Evolutionary conservation across 768 basidiomycete species (phyloP), one percentile per base, ranked within the genome.

Genomic region (Hemileccinum rubropunctum): DNA sequence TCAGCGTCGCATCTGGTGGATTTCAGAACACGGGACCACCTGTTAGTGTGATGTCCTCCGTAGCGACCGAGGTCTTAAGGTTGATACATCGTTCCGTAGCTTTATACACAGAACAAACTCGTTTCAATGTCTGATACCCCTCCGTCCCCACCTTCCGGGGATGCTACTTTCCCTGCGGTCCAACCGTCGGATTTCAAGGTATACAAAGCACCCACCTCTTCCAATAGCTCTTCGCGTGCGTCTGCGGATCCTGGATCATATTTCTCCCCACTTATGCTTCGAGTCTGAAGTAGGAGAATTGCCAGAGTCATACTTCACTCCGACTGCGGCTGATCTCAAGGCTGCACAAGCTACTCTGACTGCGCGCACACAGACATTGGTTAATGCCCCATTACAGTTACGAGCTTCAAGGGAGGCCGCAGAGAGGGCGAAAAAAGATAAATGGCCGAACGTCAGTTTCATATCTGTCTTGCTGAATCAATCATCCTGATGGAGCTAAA

Each of bases 271-370:
- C 48, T 63, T 46, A 58, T 39, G n/a, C 7, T 26, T 9, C 2
- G 28, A 28, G 33, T 27, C 12, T 56, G 28, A 56, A 68, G 55
- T 65, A 79, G 76, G 69, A 45, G 73, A 78, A 15, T 66, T 90
- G 12, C 81, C 89, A 3, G 89, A 91, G 56, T 78, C 81, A 3
- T 89, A 85, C 64, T 91, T 91, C 60, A 78, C 74, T 6, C 87
- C 86, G 3, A 89, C 84, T 11, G 57, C 80, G 14, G 76, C 83
- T 6, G 91, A 93, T 61, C 70, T 93, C 51, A 81, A 78, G 59
- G 77, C 76, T 3, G 82, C 84, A 4, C 90, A 90, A 64, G 72
- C 76, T 3, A 75, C 78, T 17, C 72, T 91, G 38, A 66, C 74
- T 9, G 81, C 84, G 5, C 78, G 85, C 1, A 80, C 81, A 2